phyloP scores from a whole-genome alignment of 148 eudicot species.

The Rhododendron mucronatum region DNA sequence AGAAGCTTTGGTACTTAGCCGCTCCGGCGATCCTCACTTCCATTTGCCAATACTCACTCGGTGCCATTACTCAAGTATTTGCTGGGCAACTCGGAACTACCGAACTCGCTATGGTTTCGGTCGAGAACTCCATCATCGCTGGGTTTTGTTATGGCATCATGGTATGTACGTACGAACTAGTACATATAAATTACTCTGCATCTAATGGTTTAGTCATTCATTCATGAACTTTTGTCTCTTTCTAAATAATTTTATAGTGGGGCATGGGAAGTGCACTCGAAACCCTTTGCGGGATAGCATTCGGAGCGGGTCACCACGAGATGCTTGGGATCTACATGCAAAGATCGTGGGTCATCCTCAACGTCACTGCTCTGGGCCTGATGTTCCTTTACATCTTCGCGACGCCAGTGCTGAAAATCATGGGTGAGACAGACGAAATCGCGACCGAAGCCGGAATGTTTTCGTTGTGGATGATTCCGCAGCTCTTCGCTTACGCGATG shows the following conservation, averaged over 20 bases:
- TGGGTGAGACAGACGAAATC: slow-evolving; percentile 25
- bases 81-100: slow-evolving; percentile 35
- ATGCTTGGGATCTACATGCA: slow-evolving; percentile 40
- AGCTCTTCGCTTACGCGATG: slow-evolving; percentile 37
- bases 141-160: slow-evolving; percentile 24
- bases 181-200: too few relatives aligned
- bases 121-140: slow-evolving; percentile 26
- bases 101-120: slow-evolving; percentile 30
- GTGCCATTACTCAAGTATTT: slow-evolving; percentile 26
- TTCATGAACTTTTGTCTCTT: background rate
- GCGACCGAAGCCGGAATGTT: slow-evolving; percentile 22
- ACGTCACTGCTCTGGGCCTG: slow-evolving; percentile 16
- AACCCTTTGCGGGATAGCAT: slow-evolving; percentile 38
- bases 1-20: slow-evolving; percentile 26
- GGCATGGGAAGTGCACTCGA: slow-evolving; percentile 42
- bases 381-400: slow-evolving; percentile 27
- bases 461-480: slow-evolving; percentile 36
- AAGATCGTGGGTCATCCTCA: slow-evolving; percentile 35
- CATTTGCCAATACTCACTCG: slow-evolving; percentile 35
- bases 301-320: slow-evolving; percentile 27
- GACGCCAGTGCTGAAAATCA: slow-evolving; percentile 24
- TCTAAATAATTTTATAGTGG: slow-evolving; percentile 3
- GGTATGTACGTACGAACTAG: slow-evolving; percentile 10
- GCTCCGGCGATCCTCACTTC: slow-evolving; percentile 31
- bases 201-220: background rate